Conservation (phyloP, 2,329 filamentous ascomycete genomes). For the Xylariaceae sp. region DNA sequence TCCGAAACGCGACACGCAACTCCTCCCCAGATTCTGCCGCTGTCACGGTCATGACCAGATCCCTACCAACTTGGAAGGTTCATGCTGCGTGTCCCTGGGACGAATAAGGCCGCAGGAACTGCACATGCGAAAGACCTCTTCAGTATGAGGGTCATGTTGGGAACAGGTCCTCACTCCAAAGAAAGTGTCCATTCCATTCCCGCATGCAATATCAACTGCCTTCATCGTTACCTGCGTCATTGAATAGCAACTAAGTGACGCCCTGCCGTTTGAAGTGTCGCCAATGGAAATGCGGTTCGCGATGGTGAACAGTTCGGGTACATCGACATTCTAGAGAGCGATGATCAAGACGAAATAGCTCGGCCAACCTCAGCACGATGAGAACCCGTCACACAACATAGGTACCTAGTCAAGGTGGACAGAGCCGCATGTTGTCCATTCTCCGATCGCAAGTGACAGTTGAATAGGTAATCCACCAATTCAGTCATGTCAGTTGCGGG, state of each 20-base stretch:
- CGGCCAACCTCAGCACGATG: slow-evolving; percentile 38
- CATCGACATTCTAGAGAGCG: slow-evolving; percentile 30
- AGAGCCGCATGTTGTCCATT: too few relatives aligned
- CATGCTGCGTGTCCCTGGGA: not conserved
- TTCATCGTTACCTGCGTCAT: slow-evolving; percentile 27
- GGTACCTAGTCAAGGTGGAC: too few relatives aligned
- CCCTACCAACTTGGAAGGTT: slow-evolving; percentile 23
- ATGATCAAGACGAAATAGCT: slow-evolving; percentile 37
- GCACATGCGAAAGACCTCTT: slow-evolving; percentile 28
- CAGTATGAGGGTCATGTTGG: slow-evolving; percentile 29
- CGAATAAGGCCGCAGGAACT: slow-evolving; percentile 41
- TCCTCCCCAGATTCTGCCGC: not conserved
- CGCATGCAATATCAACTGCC: slow-evolving; percentile 3
- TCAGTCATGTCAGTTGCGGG: too few relatives aligned
- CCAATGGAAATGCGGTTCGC: slow-evolving; percentile 40
- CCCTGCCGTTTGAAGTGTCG: slow-evolving; percentile 50
- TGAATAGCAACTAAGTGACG: slow-evolving; percentile 41
- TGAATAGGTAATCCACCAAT: too few relatives aligned
- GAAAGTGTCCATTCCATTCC: slow-evolving; percentile 26
- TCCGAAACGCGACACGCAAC: slow-evolving; percentile 36
- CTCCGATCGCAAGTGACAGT: too few relatives aligned
- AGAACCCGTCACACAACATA: too few relatives aligned
- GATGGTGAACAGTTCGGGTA: slow-evolving; percentile 31
- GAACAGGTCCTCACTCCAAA: slow-evolving; percentile 29
- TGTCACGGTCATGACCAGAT: slow-evolving; percentile 35